Conservation (phyloP, 768 basidiomycete genomes). For the Amanita polypyramis region DNA sequence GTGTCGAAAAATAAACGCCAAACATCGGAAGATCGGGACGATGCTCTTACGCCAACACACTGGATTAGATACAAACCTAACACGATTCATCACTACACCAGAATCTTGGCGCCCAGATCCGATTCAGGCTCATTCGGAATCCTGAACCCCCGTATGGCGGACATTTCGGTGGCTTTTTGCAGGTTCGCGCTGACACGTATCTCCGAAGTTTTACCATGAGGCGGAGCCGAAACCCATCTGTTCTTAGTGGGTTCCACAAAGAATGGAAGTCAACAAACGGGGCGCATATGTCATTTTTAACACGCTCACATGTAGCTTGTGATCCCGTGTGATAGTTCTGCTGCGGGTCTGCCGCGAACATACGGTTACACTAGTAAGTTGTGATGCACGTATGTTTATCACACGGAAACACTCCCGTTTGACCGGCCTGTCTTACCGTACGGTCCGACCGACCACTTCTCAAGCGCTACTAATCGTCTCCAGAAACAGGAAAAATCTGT, state of each 20-base stretch:
- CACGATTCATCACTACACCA: not conserved
- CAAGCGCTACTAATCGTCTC: too few relatives aligned
- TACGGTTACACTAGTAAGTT: too few relatives aligned
- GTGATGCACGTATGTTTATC: too few relatives aligned
- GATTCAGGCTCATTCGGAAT: not conserved
- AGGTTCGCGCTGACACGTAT: not conserved
- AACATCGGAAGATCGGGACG: not conserved
- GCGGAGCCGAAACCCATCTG: not conserved
- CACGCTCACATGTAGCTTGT: not conserved
- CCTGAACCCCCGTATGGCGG: not conserved
- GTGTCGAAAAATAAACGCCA: not conserved
- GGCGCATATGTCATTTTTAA: not conserved
- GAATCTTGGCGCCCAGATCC: not conserved
- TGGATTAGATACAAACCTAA: not conserved
- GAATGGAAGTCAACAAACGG: not conserved
- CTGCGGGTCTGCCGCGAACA: not conserved
- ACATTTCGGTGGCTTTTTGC: not conserved
- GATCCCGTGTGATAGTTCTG: not conserved
- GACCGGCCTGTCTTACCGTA: too few relatives aligned
- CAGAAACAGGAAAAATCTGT: not conserved
- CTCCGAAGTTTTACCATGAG: not conserved
- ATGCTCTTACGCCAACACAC: not conserved
- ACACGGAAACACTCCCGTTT: too few relatives aligned
- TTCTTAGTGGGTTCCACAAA: not conserved
- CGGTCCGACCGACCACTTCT: too few relatives aligned